Evolutionary conservation across 306 rosid species (phyloP), one percentile per base, ranked within the genome.

Genomic region (Betula pendula): DNA sequence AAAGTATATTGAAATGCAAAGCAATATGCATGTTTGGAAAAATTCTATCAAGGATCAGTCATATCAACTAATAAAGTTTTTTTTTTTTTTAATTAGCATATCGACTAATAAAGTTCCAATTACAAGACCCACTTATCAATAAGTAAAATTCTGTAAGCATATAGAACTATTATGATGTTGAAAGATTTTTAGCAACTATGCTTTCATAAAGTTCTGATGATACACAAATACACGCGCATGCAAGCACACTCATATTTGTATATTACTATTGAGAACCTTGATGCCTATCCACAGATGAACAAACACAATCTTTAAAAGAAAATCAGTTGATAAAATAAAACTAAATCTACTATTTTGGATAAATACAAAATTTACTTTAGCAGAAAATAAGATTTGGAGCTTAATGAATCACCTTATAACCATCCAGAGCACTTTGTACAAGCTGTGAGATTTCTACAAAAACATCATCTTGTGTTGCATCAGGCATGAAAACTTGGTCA

Each of bases 401-500:
- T 60, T 63, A 35, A 47, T 22, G 52, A 38, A 87, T 85, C 83
- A 95, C 99, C 99, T 95, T 95, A 70, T 95, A 95, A 84, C 99
- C 99, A 82, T 95, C 97, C 35, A 95, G 96, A 75, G 99, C 99
- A 84, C 99, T 95, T 85, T 95, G 99, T 50, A 95, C 99, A 27
- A 95, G 99, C 84, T 95, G 99, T 22, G 99, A 90, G 77, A 95
- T 92, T 83, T 95, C 97, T 8, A 86, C 92, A 71, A 95, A 92
- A 59, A 90, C 97, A 44, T 90, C 96, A 77, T 89, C 91, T 83
- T 95, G 99, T 31, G 88, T 70, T n/a, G 85, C 84, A 20, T 92
- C 97, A 45, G 97, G 97, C 75, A 86, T 80, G 70, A 95, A 95
- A 83, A 95, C 97, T 85, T 84, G 91, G 89, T 95, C 99, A 73